These are phyloP conservation scores for Zasmidium angulare DNA, from an alignment of 2,329 filamentous ascomycete species.

Conservation along the genomic window DNA sequence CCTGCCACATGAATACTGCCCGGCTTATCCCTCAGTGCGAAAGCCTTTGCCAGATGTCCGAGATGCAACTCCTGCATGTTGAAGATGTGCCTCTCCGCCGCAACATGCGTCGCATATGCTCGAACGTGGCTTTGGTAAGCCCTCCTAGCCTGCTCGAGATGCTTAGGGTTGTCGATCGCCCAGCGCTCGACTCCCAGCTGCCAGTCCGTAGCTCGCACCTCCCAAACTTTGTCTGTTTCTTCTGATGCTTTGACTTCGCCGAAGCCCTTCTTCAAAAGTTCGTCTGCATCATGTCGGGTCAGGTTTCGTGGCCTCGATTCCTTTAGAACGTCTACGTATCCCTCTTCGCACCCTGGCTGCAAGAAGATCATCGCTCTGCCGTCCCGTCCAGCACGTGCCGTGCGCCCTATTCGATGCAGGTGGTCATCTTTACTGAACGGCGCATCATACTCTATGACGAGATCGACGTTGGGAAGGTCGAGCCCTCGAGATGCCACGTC, in stretches of 20 bases:
- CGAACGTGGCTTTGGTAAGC: conserved; percentile 90
- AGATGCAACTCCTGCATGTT: conserved; percentile 89
- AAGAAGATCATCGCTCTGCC: conserved; percentile 88
- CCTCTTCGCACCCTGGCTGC: conserved; percentile 86
- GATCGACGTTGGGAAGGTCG: conserved; percentile 90
- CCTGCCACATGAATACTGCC: conserved; percentile 67
- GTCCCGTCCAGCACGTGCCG: conserved; percentile 84
- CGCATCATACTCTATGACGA: conserved; percentile 94
- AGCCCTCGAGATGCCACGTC: conserved; percentile 95
- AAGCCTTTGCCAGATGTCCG: conserved; percentile 91
- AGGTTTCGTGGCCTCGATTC: conserved; percentile 62
- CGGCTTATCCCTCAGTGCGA: conserved; percentile 83
- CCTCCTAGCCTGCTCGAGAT: conserved; percentile 77
- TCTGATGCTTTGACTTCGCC: conserved; percentile 36
- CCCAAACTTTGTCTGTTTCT: conserved; percentile 54
- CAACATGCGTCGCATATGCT: conserved; percentile 91
- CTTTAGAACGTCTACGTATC: conserved; percentile 77
- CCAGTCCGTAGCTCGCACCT: conserved; percentile 65
- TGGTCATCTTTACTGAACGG: conserved; percentile 93
- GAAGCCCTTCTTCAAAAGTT: conserved; percentile 67
- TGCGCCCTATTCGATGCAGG: conserved; percentile 90
- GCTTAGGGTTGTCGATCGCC: conserved; percentile 62
- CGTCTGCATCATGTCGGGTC: conserved; percentile 61
- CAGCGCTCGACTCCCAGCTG: conserved; percentile 67
- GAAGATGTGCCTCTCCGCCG: conserved; percentile 81